Percentiles rank a stretch among this genome's conserved stretches.
phyloP scores from a whole-genome alignment of 345 rosid genomes.

The Leavenworthia alabamica region DNA sequence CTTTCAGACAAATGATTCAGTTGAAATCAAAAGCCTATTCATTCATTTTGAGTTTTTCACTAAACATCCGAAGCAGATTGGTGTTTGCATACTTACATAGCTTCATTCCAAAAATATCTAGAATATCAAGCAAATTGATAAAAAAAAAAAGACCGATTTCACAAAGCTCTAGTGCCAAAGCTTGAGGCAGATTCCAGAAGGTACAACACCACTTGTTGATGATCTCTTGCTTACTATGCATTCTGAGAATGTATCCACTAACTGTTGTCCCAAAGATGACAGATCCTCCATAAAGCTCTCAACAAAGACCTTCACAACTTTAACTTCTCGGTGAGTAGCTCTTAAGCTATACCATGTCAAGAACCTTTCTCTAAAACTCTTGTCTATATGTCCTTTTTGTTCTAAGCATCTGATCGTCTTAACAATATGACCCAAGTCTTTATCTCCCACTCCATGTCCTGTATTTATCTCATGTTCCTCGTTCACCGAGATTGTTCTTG shows the following conservation, averaged over 20 bases:
- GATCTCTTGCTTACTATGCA: conserved; percentile 48
- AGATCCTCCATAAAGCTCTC: conserved; percentile 68
- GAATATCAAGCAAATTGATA: background rate
- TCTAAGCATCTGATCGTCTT: conserved; percentile 76
- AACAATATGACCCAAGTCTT: conserved; percentile 72
- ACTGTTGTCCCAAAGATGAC: conserved; percentile 82
- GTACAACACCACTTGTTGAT: conserved; percentile 38
- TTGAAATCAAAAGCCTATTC: conserved; percentile 1
- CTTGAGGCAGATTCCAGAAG: conserved; percentile 80
- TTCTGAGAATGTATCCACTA: conserved; percentile 81
- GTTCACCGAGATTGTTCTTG: conserved; percentile 36
- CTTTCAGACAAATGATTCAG: conserved; percentile 8
- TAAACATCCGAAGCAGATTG: background rate
- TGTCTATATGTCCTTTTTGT: conserved; percentile 80
- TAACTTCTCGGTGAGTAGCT: conserved; percentile 68
- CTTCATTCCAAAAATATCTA: background rate
- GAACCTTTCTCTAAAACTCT: conserved; percentile 87
- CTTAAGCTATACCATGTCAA: conserved; percentile 90
- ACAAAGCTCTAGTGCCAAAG: conserved; percentile 66
- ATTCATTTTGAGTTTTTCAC: background rate
- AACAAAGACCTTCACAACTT: conserved; percentile 75
- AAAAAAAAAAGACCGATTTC: background rate
- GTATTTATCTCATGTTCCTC: conserved; percentile 42
- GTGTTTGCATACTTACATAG: background rate
- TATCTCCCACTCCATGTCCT: conserved; percentile 42